Evolutionary conservation across 495 filamentous ascomycete genomes (phyloP), one percentile per base, ranked within the genome.

Genomic region (Aspergillus baeticus): DNA sequence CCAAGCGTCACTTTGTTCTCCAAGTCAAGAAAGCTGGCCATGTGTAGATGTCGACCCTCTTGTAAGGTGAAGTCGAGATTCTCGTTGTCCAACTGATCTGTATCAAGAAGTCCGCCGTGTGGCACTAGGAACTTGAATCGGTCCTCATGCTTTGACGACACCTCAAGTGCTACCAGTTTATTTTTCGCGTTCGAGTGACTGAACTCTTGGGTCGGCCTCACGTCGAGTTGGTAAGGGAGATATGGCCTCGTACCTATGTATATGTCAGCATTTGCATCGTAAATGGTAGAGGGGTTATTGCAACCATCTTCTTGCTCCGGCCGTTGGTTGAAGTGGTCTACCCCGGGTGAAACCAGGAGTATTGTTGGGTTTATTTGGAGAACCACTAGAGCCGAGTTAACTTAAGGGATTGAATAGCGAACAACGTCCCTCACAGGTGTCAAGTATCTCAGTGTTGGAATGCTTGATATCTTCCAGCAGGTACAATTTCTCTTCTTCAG

Each of bases 391-490:
- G 31, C 5, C 17, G 10, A 18, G 35, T 73, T 39, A 74, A 58
- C 26, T 41, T 48, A 37, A 54, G 3, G 13, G 7, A 43, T 55
- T 37, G 1, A 22, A 26, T n/a, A 10, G 36, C 6, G 1, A 17
- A 57, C 46, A n/a, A 2, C n/a, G 43, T 8, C 67, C 71, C 79
- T 55, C 60, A 88, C 87, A 68, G 49, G 72, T 83, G 63, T 95
- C 85, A 22, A 96, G 76, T 20, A 85, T 76, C 35, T 93, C 90
- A 14, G 86, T 67, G 7, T 82, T 83, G 3, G 87, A 87, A 42
- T 86, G 77, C 34, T 81, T 80, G n/a, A 88, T 79, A 64, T 98
- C 94, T 60, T 92, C 86, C 63, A 96, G 83, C 45, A 97, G 71
- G 31, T 87, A 88, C 11, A 98, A 69, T 44, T 76, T 86, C 65